A percentile compares a stretch with the other conserved stretches of the same genome.
These are phyloP conservation scores for Astrothelium macrocarpum DNA, from an alignment of 495 filamentous ascomycete genomes.

Conservation along the genomic window DNA sequence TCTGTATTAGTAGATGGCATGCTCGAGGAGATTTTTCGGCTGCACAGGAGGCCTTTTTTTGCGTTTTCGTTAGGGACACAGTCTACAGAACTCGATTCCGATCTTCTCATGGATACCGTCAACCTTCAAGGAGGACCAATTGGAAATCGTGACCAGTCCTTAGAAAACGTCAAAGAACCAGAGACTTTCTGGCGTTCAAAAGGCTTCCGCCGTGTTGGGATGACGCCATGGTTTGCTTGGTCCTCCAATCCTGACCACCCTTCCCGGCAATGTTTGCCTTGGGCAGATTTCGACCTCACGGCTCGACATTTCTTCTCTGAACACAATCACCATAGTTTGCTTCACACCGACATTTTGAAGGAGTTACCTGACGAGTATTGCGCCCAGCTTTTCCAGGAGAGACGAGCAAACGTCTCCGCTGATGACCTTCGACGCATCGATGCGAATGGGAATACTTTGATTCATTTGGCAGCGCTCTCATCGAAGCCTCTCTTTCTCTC, in stretches of 20 bases:
- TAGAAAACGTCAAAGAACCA: background rate
- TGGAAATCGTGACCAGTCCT: background rate
- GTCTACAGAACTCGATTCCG: background rate
- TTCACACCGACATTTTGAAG: background rate
- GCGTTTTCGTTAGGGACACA: background rate
- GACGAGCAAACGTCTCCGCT: background rate
- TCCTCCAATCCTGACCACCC: background rate
- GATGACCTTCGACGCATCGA: background rate
- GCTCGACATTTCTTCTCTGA: conserved; percentile 1
- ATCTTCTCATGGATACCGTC: background rate
- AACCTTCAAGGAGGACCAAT: background rate
- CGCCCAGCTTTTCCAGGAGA: background rate
- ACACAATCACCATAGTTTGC: background rate
- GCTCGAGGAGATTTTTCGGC: background rate
- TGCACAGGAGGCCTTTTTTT: background rate
- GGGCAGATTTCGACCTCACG: background rate
- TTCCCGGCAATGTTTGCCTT: background rate
- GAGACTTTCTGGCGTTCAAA: background rate
- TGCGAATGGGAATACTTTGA: background rate
- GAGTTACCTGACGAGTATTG: background rate
- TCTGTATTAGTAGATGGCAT: background rate
- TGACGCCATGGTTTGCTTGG: background rate
- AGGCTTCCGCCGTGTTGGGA: background rate
- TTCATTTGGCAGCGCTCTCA: background rate
- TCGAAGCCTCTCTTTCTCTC: background rate